Percentiles rank a stretch among this genome's conserved stretches.
Evolutionary conservation across 306 rosid genomes (phyloP).

Genomic region (Luffa acutangula): DNA sequence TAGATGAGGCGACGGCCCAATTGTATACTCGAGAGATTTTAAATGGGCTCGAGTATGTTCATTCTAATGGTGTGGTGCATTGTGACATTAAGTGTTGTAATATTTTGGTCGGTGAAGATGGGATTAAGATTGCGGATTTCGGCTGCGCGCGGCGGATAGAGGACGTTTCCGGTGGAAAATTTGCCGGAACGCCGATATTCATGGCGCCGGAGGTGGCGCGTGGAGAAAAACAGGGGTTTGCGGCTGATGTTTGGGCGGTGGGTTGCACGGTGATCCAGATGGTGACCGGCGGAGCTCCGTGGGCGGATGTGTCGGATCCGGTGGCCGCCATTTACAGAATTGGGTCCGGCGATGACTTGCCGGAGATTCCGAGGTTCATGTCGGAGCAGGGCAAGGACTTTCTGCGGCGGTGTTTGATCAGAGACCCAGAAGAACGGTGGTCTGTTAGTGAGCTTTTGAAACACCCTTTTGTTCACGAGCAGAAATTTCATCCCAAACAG

Average conservation of each 20-base stretch:
- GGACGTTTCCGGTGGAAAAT: background rate
- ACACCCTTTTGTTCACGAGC: constrained; percentile 43
- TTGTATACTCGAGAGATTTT: constrained; percentile 44
- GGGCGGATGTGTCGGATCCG: constrained; percentile 46
- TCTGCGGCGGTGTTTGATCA: constrained; percentile 49
- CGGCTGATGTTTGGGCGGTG: constrained; percentile 86
- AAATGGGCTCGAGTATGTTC: constrained; percentile 47
- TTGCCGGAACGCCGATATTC: constrained; percentile 65
- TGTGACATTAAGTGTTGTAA: constrained; percentile 75
- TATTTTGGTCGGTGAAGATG: constrained; percentile 41
- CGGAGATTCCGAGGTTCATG: constrained; percentile 47
- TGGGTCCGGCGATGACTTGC: constrained; percentile 45
- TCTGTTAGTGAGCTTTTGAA: constrained; percentile 49
- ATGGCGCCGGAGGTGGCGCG: constrained; percentile 98
- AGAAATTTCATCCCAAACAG: background rate
- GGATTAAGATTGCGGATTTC: constrained; percentile 68
- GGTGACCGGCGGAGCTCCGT: constrained; percentile 58
- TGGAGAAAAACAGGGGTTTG: constrained; percentile 63
- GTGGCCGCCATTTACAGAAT: constrained; percentile 43
- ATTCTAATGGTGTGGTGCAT: constrained; percentile 65
- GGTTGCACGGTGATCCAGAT: constrained; percentile 79
- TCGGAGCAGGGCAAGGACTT: constrained; percentile 68
- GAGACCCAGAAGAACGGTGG: constrained; percentile 58
- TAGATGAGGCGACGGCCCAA: constrained; percentile 30
- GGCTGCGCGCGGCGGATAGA: constrained; percentile 54